These are phyloP conservation scores for Camillea tinctor DNA, from an alignment of 2,329 filamentous ascomycete genomes.

Conservation along the genomic window DNA sequence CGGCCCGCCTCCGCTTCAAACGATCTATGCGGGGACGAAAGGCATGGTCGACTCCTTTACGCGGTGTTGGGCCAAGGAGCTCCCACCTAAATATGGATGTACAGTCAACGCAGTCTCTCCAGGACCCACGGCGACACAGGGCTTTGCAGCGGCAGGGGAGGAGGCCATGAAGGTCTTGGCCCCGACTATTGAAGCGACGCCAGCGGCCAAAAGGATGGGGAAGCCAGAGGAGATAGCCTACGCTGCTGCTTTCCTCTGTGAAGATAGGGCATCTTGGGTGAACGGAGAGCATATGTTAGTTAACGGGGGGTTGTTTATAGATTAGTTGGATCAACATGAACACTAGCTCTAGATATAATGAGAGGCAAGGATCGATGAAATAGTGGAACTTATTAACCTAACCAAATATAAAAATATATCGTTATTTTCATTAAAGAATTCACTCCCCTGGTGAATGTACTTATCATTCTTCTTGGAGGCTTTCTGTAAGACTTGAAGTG, in stretches of 20 bases:
- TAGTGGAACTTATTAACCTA: too few relatives aligned
- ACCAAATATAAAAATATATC: too few relatives aligned
- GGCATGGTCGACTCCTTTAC: slow-evolving; percentile 50
- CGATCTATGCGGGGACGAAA: slow-evolving; percentile 50
- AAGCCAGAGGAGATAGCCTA: background rate
- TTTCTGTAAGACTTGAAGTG: too few relatives aligned
- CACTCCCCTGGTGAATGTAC: too few relatives aligned
- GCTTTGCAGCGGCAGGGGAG: background rate
- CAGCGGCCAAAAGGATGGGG: background rate
- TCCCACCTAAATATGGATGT: slow-evolving; percentile 43
- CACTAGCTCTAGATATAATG: too few relatives aligned
- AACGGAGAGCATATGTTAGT: background rate
- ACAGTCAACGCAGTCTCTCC: slow-evolving; percentile 46
- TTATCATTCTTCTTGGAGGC: too few relatives aligned
- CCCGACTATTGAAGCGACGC: background rate
- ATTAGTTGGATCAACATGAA: background rate
- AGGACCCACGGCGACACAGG: slow-evolving; percentile 32
- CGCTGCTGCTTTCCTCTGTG: background rate
- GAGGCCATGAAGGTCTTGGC: background rate
- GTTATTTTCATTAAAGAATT: too few relatives aligned
- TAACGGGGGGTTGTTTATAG: background rate
- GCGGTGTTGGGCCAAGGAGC: slow-evolving; percentile 42
- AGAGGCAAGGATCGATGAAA: too few relatives aligned
- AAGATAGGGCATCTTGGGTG: background rate
- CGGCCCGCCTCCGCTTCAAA: slow-evolving; percentile 37